These are phyloP conservation scores for Chytriomyces hyalinus DNA, from an alignment of 192 early-diverging fungal species.

Conservation along the genomic window DNA sequence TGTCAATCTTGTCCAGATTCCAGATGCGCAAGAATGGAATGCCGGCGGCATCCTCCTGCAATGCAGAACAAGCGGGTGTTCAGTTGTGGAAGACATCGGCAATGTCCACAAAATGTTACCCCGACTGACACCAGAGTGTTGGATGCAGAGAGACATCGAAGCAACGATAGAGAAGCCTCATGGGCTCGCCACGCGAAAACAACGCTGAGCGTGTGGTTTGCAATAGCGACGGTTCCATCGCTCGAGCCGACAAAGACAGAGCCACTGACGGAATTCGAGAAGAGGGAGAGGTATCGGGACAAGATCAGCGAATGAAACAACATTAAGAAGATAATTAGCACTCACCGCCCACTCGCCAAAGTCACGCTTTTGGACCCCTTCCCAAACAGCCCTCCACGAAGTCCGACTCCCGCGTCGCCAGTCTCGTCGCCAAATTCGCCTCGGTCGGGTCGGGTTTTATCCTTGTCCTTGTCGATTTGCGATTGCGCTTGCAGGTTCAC, in stretches of 20 bases:
- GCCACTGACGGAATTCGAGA: background rate
- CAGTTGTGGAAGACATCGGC: too few species aligned
- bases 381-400: too few species aligned
- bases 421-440: too few species aligned
- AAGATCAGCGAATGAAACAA: too few species aligned
- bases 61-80: background rate
- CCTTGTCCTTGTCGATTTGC: too few species aligned
- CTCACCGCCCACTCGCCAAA: too few species aligned
- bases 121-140: slow-evolving; percentile 10
- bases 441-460: too few species aligned
- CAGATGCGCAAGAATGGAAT: slow-evolving; percentile 77
- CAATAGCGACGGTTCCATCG: background rate
- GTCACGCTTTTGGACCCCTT: too few species aligned
- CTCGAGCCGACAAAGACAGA: background rate
- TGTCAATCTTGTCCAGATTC: slow-evolving; percentile 76
- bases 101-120: background rate
- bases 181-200: slow-evolving; percentile 17
- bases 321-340: too few species aligned
- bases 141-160: background rate
- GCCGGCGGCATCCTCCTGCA: slow-evolving; percentile 50
- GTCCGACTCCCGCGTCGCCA: too few species aligned
- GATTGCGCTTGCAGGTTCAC: too few species aligned
- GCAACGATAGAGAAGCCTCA: background rate
- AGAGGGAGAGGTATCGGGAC: too few species aligned
- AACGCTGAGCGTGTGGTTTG: background rate